Base-by-base conservation (phyloP, 2,329 filamentous ascomycete genomes). In the Fusarium bactridioides region DNA sequence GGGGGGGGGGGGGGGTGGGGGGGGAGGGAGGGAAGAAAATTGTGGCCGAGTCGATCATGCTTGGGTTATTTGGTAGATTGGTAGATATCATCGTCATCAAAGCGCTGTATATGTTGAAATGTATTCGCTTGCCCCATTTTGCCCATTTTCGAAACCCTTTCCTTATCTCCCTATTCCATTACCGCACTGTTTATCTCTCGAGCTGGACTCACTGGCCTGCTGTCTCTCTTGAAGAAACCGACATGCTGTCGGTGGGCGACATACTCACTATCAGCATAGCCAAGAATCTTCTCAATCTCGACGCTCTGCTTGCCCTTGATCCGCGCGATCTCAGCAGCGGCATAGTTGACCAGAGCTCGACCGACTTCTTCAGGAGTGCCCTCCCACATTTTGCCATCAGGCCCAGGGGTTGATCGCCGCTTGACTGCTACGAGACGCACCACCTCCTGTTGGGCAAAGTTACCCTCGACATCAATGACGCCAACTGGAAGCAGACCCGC, bases 181-280 rank as follows among this genome's bases (percentile, higher is more conserved):
- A 72, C 45, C 5, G 75, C 62, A 43, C 54, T 58, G 27, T 68
- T 74, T 27, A 78, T 66, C 35, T 78, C 77, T 35, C 76, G 76
- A 23, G 78, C 83, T 10, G 87, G 87, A 60, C 86, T 88, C 19
- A 83, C 85, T 27, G 88, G 87, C 37, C 87, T 82, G 75, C 87
- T 89, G 63, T 87, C 86, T 53, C 80, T 80, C 38, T 80, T 82
- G 70, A 93, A 91, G 74, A 97, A 90, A 48, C 93, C 94, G 70
- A 98, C 91, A 76, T 97, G 95, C 81, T 97, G 94, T 70, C 94
- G 87, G 78, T 96, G 86, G 15, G 94, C 95, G 44, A 98, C 92
- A 82, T 98, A 98, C 82, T 98, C 94, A 78, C 93, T 97, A 80
- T 98, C 95, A 25, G 94, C 94, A 82, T 98, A 99, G 7, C 95